Percentiles rank a stretch among this genome's conserved stretches.
Conservation (phyloP, 1,139 yeast genomes). For the Diutina pseudorugosa region DNA sequence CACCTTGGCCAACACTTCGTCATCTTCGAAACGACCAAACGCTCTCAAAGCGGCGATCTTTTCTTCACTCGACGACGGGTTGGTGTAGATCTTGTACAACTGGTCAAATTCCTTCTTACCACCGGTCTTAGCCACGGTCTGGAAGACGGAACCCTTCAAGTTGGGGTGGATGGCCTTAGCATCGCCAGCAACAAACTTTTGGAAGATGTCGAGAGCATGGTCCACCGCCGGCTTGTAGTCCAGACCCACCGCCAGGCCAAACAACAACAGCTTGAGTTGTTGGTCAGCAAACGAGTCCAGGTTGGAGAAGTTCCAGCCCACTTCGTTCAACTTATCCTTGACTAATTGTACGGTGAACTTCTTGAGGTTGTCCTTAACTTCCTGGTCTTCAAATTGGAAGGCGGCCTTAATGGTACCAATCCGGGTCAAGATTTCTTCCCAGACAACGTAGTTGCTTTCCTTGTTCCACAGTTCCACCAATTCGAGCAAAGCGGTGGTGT, state of each 20-base stretch:
- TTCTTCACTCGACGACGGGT: constrained; percentile 61
- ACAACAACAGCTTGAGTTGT: constrained; percentile 64
- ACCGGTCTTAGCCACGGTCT: constrained; percentile 56
- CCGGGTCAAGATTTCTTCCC: constrained; percentile 56
- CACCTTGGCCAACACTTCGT: constrained; percentile 46
- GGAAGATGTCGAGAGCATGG: constrained; percentile 46
- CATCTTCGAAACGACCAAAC: constrained; percentile 58
- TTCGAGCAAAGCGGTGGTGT: constrained; percentile 52
- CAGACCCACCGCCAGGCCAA: constrained; percentile 53
- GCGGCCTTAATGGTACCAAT: constrained; percentile 48
- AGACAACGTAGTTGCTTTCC: constrained; percentile 64
- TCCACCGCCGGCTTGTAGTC: constrained; percentile 44
- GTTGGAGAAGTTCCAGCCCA: constrained; percentile 61
- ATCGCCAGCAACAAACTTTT: constrained; percentile 51
- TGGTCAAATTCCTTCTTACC: constrained; percentile 51
- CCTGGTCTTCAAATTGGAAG: constrained; percentile 57
- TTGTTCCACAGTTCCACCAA: constrained; percentile 57
- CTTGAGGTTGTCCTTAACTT: constrained; percentile 43
- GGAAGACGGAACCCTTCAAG: constrained; percentile 60
- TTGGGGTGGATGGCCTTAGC: constrained; percentile 69
- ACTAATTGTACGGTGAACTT: constrained; percentile 50
- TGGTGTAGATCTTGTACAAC: constrained; percentile 49
- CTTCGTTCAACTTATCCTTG: constrained; percentile 38
- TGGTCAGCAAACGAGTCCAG: constrained; percentile 60
- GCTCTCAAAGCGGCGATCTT: constrained; percentile 64